A percentile compares a stretch with the other conserved stretches of the same genome.
Evolutionary conservation across 805 yeast genomes (phyloP).

Genomic region (Wickerhamomyces hampshirensis): DNA sequence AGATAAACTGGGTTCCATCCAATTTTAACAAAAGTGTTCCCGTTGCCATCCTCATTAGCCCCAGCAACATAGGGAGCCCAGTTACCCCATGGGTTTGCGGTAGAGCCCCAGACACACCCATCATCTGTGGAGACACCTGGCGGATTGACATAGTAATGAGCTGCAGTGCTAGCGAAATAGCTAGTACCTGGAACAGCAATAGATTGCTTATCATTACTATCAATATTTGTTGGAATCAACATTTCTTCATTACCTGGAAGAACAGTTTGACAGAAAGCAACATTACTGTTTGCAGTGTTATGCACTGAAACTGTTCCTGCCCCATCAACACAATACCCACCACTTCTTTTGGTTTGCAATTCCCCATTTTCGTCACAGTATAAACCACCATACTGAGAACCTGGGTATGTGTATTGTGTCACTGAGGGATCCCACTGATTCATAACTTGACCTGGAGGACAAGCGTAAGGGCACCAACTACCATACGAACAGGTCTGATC

Average conservation of each 20-base stretch:
- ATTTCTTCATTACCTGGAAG: constrained; percentile 93
- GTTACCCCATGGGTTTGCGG: constrained; percentile 67
- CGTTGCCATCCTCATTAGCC: constrained; percentile 67
- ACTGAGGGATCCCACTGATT: constrained; percentile 83
- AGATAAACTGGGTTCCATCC: constrained; percentile 90
- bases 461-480: constrained; percentile 87
- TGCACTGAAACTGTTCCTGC: constrained; percentile 63
- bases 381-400: constrained; percentile 79
- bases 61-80: constrained; percentile 96
- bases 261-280: constrained; percentile 90
- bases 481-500: constrained; percentile 73
- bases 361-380: constrained; percentile 70
- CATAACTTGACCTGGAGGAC: constrained; percentile 82
- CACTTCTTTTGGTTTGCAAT: constrained; percentile 54
- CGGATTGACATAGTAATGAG: constrained; percentile 80
- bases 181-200: constrained; percentile 83
- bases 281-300: constrained; percentile 52
- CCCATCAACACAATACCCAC: constrained; percentile 70
- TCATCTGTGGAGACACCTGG: constrained; percentile 76
- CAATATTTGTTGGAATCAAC: constrained; percentile 78
- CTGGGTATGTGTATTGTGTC: constrained; percentile 71
- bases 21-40: constrained; percentile 74
- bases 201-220: constrained; percentile 39
- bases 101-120: constrained; percentile 83
- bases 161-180: constrained; percentile 83